Evolutionary conservation across 1,284 basidiomycete species (phyloP), one percentile per base, ranked within the genome.

Genomic region (Cutaneotrichosporon arboriforme): DNA sequence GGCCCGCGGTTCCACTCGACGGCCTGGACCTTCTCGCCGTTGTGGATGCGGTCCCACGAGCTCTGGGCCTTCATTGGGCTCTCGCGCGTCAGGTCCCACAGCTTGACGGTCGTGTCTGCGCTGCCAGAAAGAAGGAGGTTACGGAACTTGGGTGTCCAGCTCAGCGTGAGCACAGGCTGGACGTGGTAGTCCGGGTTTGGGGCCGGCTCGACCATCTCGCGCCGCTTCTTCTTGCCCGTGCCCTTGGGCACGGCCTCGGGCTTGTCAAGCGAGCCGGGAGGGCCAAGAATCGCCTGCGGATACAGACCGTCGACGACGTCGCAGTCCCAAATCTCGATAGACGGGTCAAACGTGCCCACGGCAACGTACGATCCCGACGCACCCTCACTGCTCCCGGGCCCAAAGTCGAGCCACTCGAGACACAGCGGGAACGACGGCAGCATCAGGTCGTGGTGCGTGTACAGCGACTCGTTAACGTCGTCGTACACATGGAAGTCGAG

Each of bases 291-390:
- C 54, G 87, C 85, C 60, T 88, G 84, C 0, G 96, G 96, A 70
- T 96, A 98, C 78, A 97, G 86, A 10, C 90, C 85, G 67, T 98
- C 96, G 49, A 98, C 81, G 21, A 87, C 81, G 70, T 98, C 93
- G 61, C 97, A 81, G 40, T 89, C 91, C 92, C 94, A 98, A 63
- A 99, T 92, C 75, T 99, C 96, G 64, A 99, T 97, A 68, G 94
- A 91, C 14, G 94, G 94, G 64, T 98, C 94, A 63, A 98, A 85
- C 4, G 92, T 94, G 10, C 93, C 94, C 14, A 98, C 93, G 2
- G 96, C 96, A 61, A 99, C 85, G 72, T 88, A 97, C 75, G 87
- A 96, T 31, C 94, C 94, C 10, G 68, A 57, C 9, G 41, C 58
- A 50, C 23, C 57, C 59, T 77, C 78, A 8, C 63, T 54, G n/a